Conservation (phyloP, 805 yeast genomes). For the Torulaspora franciscae region DNA sequence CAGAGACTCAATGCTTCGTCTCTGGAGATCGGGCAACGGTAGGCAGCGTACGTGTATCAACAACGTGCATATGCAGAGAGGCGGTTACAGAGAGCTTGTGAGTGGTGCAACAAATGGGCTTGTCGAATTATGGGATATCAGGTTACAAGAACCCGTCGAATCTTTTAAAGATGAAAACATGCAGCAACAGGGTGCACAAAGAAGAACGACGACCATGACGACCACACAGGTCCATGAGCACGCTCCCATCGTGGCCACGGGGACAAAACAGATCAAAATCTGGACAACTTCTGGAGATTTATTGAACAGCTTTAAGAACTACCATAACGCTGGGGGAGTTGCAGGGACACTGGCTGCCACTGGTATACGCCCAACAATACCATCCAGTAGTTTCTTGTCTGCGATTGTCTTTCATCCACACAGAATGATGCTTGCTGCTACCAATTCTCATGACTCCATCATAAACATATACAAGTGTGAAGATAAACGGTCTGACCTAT, state of each 20-base stretch:
- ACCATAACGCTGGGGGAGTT: constrained; percentile 31
- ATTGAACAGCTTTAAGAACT: constrained; percentile 53
- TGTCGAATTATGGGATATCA: constrained; percentile 86
- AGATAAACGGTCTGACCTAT: constrained; percentile 27
- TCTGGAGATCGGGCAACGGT: constrained; percentile 58
- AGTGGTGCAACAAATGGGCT: constrained; percentile 80
- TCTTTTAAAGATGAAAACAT: constrained; percentile 51
- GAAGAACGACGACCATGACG: constrained; percentile 41
- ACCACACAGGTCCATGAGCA: constrained; percentile 87
- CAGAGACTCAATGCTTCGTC: constrained; percentile 75
- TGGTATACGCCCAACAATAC: constrained; percentile 27
- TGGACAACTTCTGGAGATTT: constrained; percentile 84
- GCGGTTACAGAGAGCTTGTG: constrained; percentile 85
- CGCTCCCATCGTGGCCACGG: constrained; percentile 90
- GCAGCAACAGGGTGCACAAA: constrained; percentile 33
- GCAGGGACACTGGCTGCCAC: constrained; percentile 34
- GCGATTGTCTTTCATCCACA: constrained; percentile 85
- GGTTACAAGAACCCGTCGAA: constrained; percentile 65
- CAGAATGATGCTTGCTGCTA: constrained; percentile 85
- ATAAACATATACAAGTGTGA: constrained; percentile 57
- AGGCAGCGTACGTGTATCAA: constrained; percentile 52
- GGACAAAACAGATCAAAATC: constrained; percentile 68
- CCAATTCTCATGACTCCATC: constrained; percentile 70
- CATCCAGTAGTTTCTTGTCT: constrained; percentile 49
- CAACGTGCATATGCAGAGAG: constrained; percentile 92